Percentiles rank a stretch among this genome's conserved stretches.
Conservation (phyloP, 2,329 filamentous ascomycete genomes). For the Trichoderma cornu-damae region DNA sequence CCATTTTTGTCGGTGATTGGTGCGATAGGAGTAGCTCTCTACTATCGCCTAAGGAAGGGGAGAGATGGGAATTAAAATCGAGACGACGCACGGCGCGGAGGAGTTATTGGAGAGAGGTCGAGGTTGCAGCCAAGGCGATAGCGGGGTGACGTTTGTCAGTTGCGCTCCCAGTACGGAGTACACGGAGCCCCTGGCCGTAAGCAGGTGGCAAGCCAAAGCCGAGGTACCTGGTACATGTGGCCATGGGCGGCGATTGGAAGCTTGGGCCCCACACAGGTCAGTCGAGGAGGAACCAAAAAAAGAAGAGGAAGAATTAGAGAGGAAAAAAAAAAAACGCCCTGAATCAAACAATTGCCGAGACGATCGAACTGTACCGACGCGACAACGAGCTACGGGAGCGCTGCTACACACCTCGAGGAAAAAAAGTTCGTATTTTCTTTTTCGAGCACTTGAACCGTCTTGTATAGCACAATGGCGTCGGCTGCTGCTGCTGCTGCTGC, state of each 20-base stretch:
- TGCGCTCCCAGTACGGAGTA: conserved; percentile 17
- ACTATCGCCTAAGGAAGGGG: conserved; percentile 61
- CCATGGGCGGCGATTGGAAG: conserved; percentile 18
- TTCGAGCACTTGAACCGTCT: background rate
- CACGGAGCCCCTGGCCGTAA: conserved; percentile 3
- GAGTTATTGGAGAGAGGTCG: conserved; percentile 10
- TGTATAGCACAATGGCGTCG: conserved; percentile 31
- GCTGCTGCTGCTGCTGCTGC: conserved; percentile 38
- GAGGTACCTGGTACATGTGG: conserved; percentile 11
- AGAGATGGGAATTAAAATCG: conserved; percentile 17
- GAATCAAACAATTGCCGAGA: conserved; percentile 1
- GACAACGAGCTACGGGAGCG: background rate
- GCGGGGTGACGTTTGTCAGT: conserved; percentile 22
- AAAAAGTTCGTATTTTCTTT: background rate
- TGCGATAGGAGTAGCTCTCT: conserved; percentile 70
- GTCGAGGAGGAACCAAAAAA: conserved; percentile 19
- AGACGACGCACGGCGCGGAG: conserved; percentile 14
- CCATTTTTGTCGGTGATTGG: conserved; percentile 54
- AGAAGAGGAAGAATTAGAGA: too few species aligned
- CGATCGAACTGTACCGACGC: background rate
- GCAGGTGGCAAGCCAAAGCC: background rate
- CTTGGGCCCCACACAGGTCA: conserved; percentile 25
- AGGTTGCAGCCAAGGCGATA: background rate
- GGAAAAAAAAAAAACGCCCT: conserved; percentile 28
- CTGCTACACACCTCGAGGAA: background rate